Base-by-base conservation (phyloP, 352 stramenopile species). In the Globisporangium echinulatum region DNA sequence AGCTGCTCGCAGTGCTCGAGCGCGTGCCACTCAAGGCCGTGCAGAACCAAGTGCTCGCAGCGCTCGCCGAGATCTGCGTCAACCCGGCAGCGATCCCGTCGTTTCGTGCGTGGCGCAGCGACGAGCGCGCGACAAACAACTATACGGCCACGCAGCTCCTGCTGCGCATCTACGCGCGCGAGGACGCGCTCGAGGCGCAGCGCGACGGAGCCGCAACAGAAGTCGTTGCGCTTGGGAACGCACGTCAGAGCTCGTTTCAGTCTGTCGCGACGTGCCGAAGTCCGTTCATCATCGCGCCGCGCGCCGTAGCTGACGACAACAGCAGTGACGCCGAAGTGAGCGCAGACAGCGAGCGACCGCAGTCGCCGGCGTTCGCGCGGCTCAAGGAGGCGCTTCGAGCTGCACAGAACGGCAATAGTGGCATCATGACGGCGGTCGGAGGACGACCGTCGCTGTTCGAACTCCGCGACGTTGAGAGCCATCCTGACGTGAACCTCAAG, bases 21-120 rank as follows among this genome's bases (percentile, higher is more conserved):
- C 39, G 54, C 0, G 75, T 69, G 7, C 74, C 79, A 0, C 38
- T 49, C 3, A 86, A 86, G 42, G 75, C 75, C 9, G 57, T 92
- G 48, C 75, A 83, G 25, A 69, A 81, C 52, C 84, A 93, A 50
- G 62, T 71, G 9, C 64, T 94, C 4, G 84, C 79, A 10, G 69
- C 77, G 5, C 63, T 92, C 7, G 74, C 81, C 0, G 82, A 92
- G 61, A 69, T 90, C 51, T 89, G 76, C 43, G 77, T 85, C 3
- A 87, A 89, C 54, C 78, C 80, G n/a, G 78, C 75, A 13, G 78
- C 82, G 10, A 80, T 89, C 14, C 80, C 78, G 33, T 90, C 77
- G 11, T 93, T 80, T 59, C 54, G 76, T 19, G 65, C 63, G 17
- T 93, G 83, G 81, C 63, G 78, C 6, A 82, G 77, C 52, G 72